Evolutionary conservation across 441 rosid species (phyloP), one percentile per base, ranked within the genome.

Genomic region (Eruca vesicaria): DNA sequence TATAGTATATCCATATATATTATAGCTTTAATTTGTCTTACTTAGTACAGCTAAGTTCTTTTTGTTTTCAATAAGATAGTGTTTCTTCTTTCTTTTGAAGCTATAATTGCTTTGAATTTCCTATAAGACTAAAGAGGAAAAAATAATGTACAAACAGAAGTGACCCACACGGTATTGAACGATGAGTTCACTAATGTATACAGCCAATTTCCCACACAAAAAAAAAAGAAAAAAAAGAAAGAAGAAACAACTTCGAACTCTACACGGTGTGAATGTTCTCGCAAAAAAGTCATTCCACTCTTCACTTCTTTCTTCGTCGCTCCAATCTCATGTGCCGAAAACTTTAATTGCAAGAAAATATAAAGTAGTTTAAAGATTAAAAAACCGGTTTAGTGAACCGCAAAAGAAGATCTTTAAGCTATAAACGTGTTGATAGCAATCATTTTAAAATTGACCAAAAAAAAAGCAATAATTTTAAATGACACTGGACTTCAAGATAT

Each of bases 131-230:
- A 55, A 48, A 73, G 12, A 8, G 63, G 63, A 26, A 9, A 6
- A 50, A 73, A 12, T 6, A 66, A 43, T 29, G 23, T 31, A 48
- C 7, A 16, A 48, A 48, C 20, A 48, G 2, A 48, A 43, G 67
- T 32, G 78, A 68, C 68, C 73, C 78, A 68, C 78, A 68, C 73
- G 78, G 73, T 11, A 32, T 57, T 67, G 41, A 36, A 59, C 21
- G 32, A 60, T 19, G 14, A 7, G 21, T 48, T 45, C 7, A 45
- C 15, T 23, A 48, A 67, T 21, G 61, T 60, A 74, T 68, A 59
- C 73, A 67, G 62, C 78, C 68, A 59, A 65, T 59, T 59, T 48
- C 16, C 67, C 68, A 74, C 62, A 66, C 43, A 67, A 32, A 43
- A n/a, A n/a, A n/a, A n/a, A n/a, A n/a, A n/a, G n/a, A n/a, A n/a